A percentile compares a stretch with the other conserved stretches of the same genome.
Evolutionary conservation across 225 moss, liverwort and hornwort species (phyloP).

Genomic region (Neckera pumila): DNA sequence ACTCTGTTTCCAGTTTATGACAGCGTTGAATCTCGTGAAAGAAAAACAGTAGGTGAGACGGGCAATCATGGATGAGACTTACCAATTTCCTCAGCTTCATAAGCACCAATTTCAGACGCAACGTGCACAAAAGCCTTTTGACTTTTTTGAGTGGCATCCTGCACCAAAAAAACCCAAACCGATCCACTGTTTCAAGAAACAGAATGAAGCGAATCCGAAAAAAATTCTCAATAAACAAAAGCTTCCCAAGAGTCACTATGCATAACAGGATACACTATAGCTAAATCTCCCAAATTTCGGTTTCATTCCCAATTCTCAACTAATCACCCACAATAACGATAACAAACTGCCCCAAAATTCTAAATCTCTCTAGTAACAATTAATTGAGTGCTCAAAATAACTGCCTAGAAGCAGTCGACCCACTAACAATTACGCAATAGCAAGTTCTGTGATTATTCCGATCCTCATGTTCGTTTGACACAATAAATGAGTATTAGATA

Average conservation of each 20-base stretch:
- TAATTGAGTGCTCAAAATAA: background rate
- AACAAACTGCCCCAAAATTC: background rate
- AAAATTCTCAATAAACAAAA: background rate
- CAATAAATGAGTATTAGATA: background rate
- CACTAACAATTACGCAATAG: background rate
- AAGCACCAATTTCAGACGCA: constrained; percentile 88
- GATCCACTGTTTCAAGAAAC: background rate
- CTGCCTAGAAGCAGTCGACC: background rate
- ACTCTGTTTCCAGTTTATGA: background rate
- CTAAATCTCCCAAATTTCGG: background rate
- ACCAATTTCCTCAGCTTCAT: constrained; percentile 97
- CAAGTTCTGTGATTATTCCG: background rate
- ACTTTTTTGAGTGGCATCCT: constrained; percentile 96
- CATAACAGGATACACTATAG: background rate
- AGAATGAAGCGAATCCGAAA: background rate
- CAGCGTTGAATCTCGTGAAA: background rate
- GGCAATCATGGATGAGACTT: background rate
- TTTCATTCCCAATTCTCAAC: background rate
- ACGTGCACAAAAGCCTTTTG: constrained; percentile 91
- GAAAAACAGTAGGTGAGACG: background rate
- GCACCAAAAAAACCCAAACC: background rate
- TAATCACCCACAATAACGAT: background rate
- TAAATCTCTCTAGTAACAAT: background rate
- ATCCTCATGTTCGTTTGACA: background rate
- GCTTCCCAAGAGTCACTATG: background rate